Conservation (phyloP, 768 basidiomycete species). For the Boletus reticulatus region DNA sequence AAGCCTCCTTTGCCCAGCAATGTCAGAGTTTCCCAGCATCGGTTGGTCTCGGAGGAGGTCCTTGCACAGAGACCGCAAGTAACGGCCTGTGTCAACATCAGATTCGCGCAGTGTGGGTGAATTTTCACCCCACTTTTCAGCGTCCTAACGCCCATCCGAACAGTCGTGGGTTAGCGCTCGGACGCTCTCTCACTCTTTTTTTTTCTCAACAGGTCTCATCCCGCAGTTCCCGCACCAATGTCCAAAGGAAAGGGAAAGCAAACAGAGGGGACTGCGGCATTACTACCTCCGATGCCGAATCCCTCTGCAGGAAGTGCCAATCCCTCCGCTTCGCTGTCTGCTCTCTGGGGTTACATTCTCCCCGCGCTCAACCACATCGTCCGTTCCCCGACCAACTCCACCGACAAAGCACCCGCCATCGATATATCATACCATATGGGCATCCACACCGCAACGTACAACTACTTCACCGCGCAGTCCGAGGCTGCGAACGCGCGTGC, state of each 20-base stretch:
- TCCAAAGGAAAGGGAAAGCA: conserved; percentile 33
- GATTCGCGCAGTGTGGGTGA: not conserved
- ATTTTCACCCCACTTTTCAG: not conserved
- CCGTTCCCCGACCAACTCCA: conserved; percentile 60
- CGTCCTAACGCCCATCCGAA: conserved; percentile 6
- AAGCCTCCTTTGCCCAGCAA: not conserved
- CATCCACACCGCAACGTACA: conserved; percentile 80
- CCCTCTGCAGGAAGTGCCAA: conserved; percentile 66
- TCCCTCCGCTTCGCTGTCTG: conserved; percentile 67
- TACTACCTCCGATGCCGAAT: conserved; percentile 43
- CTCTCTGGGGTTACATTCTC: conserved; percentile 72
- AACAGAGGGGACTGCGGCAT: conserved; percentile 11
- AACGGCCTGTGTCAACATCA: conserved; percentile 6
- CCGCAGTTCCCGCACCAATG: conserved; percentile 7
- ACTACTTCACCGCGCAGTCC: conserved; percentile 67
- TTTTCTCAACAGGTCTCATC: not conserved
- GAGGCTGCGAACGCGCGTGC: conserved; percentile 39
- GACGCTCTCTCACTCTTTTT: not conserved
- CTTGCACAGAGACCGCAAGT: conserved; percentile 4
- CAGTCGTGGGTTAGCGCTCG: conserved; percentile 7
- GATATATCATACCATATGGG: conserved; percentile 73
- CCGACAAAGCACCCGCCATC: conserved; percentile 64
- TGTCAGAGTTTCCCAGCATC: conserved; percentile 6
- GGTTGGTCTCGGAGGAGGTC: conserved; percentile 5
- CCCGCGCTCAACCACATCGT: conserved; percentile 79